These are phyloP conservation scores for Pichia manshurica DNA, from an alignment of 805 yeast species.

Conservation along the genomic window DNA sequence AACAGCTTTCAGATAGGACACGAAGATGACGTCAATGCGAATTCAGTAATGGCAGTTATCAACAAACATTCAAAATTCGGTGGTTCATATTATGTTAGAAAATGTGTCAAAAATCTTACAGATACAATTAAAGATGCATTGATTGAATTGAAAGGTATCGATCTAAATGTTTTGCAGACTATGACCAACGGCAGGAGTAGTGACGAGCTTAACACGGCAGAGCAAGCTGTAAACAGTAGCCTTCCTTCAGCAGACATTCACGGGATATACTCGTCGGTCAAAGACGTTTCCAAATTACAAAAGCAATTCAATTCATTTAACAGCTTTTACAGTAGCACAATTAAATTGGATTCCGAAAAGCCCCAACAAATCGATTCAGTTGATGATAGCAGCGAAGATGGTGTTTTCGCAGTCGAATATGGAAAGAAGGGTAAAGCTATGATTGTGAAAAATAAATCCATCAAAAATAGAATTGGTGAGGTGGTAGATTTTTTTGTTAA, in stretches of 20 bases:
- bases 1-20: slow-evolving; percentile 26
- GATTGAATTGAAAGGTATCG: slow-evolving; percentile 18
- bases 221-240: slow-evolving; percentile 15
- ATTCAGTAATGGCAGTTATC: slow-evolving; percentile 46
- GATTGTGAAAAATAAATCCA: slow-evolving; percentile 10
- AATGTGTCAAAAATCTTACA: slow-evolving; percentile 51
- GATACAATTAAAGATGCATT: slow-evolving; percentile 44
- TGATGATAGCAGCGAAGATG: neutral
- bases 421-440: slow-evolving; percentile 16
- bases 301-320: slow-evolving; percentile 18
- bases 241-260: slow-evolving; percentile 6
- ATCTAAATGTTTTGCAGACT: slow-evolving; percentile 32
- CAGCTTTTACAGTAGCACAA: slow-evolving; percentile 8
- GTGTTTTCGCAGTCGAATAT: slow-evolving; percentile 21
- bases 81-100: slow-evolving; percentile 38
- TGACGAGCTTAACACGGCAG: slow-evolving; percentile 18
- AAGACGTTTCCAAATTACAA: slow-evolving; percentile 23
- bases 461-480: slow-evolving; percentile 17
- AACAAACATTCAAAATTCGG: slow-evolving; percentile 43
- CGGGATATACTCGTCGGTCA: slow-evolving; percentile 18
- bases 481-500: slow-evolving; percentile 15
- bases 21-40: slow-evolving; percentile 49
- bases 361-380: neutral
- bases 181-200: slow-evolving; percentile 22
- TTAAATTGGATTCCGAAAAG: neutral